A percentile compares a stretch with the other conserved stretches of the same genome.
Conservation (phyloP, 106 monocot genomes). For the Dendrobium huoshanense region DNA sequence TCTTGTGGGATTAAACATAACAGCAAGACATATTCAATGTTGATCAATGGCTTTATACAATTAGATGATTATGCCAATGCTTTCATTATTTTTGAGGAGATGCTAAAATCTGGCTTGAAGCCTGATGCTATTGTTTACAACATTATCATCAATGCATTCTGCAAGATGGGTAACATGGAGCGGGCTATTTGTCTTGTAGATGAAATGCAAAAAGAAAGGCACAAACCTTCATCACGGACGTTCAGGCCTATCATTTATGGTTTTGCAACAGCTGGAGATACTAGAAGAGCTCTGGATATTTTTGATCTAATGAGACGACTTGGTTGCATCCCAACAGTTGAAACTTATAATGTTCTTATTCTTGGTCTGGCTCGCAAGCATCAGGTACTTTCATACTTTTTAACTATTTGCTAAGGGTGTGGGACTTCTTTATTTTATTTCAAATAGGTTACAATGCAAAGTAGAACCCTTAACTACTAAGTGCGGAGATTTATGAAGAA, state of each 20-base stretch:
- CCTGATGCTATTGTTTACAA: slow-evolving; percentile 88
- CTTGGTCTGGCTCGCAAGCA: slow-evolving; percentile 71
- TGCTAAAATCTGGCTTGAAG: slow-evolving; percentile 60
- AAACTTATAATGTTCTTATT: slow-evolving; percentile 90
- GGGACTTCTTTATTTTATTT: neutral
- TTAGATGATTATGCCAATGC: slow-evolving; percentile 92
- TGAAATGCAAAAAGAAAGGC: slow-evolving; percentile 77
- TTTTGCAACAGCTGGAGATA: slow-evolving; percentile 72
- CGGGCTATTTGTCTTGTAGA: slow-evolving; percentile 67
- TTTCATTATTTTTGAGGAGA: slow-evolving; percentile 85
- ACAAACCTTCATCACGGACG: slow-evolving; percentile 70
- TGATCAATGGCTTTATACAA: slow-evolving; percentile 88
- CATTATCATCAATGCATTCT: slow-evolving; percentile 85
- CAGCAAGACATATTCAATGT: slow-evolving; percentile 89
- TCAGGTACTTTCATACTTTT: slow-evolving; percentile 39
- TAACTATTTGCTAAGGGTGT: neutral
- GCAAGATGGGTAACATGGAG: slow-evolving; percentile 90
- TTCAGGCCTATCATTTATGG: slow-evolving; percentile 88
- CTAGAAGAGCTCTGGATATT: slow-evolving; percentile 65
- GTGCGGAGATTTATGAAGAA: neutral
- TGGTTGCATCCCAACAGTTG: slow-evolving; percentile 83
- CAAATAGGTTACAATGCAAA: neutral
- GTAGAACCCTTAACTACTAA: neutral
- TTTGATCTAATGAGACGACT: slow-evolving; percentile 75
- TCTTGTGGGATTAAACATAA: slow-evolving; percentile 83